Evolutionary conservation across 768 basidiomycete species (phyloP).

Genomic region (Leccinum truebloodii): DNA sequence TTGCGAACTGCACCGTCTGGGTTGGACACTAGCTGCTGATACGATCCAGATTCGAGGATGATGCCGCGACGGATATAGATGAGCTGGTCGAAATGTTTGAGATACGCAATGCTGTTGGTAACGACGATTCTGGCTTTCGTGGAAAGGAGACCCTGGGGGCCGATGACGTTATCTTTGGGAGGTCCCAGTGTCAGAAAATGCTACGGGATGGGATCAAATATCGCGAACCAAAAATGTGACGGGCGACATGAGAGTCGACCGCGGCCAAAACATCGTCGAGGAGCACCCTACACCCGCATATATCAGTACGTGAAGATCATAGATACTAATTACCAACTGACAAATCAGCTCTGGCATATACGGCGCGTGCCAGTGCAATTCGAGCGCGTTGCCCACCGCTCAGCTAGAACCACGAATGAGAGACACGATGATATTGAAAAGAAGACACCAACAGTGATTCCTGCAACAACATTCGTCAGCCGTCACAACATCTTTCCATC

Average conservation of each 20-base stretch:
- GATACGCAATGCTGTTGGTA: slow-evolving; percentile 86
- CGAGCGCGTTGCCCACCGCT: slow-evolving; percentile 87
- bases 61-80: slow-evolving; percentile 79
- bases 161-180: slow-evolving; percentile 74
- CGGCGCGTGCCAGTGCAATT: slow-evolving; percentile 81
- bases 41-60: slow-evolving; percentile 75
- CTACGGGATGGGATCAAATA: neutral
- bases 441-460: slow-evolving; percentile 53
- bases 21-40: slow-evolving; percentile 57
- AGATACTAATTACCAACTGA: slow-evolving; percentile 34
- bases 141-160: slow-evolving; percentile 78
- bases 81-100: slow-evolving; percentile 74
- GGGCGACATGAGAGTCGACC: slow-evolving; percentile 84
- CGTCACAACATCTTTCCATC: too few species aligned
- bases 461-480: slow-evolving; percentile 21
- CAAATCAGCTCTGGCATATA: slow-evolving; percentile 91
- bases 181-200: slow-evolving; percentile 2
- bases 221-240: slow-evolving; percentile 72
- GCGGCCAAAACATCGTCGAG: slow-evolving; percentile 91
- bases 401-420: slow-evolving; percentile 42
- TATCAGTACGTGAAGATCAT: neutral
- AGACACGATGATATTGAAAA: slow-evolving; percentile 12
- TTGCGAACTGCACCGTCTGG: slow-evolving; percentile 67
- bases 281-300: slow-evolving; percentile 50
- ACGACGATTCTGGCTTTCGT: slow-evolving; percentile 84